Base-by-base conservation (phyloP, 202 grass and related monocot genomes). In the Sporobolus alterniflorus region DNA sequence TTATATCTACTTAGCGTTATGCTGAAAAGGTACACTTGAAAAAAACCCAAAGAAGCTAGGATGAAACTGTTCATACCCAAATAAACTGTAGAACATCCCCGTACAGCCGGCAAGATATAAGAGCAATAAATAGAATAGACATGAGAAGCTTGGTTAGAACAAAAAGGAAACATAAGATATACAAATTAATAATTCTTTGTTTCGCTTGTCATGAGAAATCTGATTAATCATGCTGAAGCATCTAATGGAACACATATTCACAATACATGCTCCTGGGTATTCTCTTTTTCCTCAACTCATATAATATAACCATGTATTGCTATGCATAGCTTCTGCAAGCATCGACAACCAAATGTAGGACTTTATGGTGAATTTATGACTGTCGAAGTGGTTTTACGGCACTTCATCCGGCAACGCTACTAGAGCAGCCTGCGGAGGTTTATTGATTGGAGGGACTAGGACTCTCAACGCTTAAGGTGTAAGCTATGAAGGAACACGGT, bases 61-160 rank as follows among this genome's bases (percentile, higher is more conserved):
- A 76, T 21, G 12, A 55, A 64, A 69, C 29, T 75, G 69, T 46
- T 55, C 86, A 40, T 91, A 98, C 95, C 95, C 74, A 98, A 82
- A 82, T 98, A 98, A 59, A 98, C 95, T 98, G 95, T 79, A 88
- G 81, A 75, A 69, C 41, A 39, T 18, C 66, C 56, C 21, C 52
- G 62, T 36, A 24, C 14, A 54, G 21, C 62, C 18, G 31, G 43
- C 74, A 86, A 18, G 42, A 86, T 36, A 88, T 32, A 74, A 52
- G 60, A 64, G 16, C 39, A 72, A 86, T 48, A 85, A 69, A 50
- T 46, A 90, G 26, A 86, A 60, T 4, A 77, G 69, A 86, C 52
- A 89, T 68, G 47, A 78, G 5, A 87, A 74, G 25, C 9, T 36
- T 67, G 28, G 74, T 71, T 89, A 46, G 46, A 49, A 66, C 22